These are phyloP conservation scores for Noccaea caerulescens DNA, from an alignment of 345 rosid genomes.

Conservation along the genomic window DNA sequence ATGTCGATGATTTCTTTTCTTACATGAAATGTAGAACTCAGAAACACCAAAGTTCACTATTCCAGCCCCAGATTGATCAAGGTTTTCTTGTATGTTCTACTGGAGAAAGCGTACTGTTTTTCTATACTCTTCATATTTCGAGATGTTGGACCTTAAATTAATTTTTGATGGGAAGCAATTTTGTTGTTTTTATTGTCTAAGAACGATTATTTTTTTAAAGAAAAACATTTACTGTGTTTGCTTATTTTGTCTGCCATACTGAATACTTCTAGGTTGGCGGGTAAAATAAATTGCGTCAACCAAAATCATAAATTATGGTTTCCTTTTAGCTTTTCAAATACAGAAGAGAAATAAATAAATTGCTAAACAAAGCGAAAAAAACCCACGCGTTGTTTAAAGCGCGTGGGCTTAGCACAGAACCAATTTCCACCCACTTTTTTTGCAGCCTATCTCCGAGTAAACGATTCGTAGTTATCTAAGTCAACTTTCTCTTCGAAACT, in stretches of 20 bases:
- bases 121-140: constrained; percentile 23
- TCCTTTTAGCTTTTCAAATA: not conserved
- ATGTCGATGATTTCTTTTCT: not conserved
- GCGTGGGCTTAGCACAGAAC: constrained; percentile 49
- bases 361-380: not conserved
- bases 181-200: not conserved
- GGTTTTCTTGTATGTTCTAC: constrained; percentile 25
- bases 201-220: not conserved
- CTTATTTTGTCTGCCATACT: constrained; percentile 5
- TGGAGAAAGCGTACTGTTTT: constrained; percentile 19
- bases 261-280: not conserved
- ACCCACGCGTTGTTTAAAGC: constrained; percentile 47
- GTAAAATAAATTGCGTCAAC: not conserved
- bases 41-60: constrained; percentile 17
- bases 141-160: constrained; percentile 9
- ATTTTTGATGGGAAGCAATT: constrained; percentile 8
- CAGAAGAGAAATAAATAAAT: not conserved
- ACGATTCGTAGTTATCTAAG: constrained; percentile 19
- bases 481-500: constrained; percentile 30
- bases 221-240: not conserved
- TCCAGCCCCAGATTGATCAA: not conserved
- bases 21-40: constrained; percentile 15
- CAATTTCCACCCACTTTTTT: constrained; percentile 36
- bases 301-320: not conserved
- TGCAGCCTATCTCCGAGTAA: constrained; percentile 24